phyloP scores from a whole-genome alignment of 768 basidiomycete genomes.

The Termitomyces sp. region DNA sequence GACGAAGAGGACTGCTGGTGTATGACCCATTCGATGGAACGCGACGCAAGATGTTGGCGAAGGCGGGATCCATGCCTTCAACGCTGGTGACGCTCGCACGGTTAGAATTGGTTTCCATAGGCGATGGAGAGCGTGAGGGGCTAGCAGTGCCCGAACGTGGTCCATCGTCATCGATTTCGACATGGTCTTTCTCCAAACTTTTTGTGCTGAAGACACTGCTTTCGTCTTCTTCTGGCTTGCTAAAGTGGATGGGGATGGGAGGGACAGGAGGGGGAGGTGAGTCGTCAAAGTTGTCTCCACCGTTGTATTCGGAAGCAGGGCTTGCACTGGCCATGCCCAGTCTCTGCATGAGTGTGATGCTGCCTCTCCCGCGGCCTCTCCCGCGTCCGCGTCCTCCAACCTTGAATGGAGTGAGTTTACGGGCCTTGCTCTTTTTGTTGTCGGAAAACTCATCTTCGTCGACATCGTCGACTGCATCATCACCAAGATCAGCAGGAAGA shows the following conservation, averaged over 20 bases:
- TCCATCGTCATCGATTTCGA: slow-evolving; percentile 20
- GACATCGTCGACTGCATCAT: slow-evolving; percentile 33
- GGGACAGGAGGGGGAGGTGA: slow-evolving; percentile 39
- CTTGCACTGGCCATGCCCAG: slow-evolving; percentile 56
- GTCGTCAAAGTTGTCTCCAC: slow-evolving; percentile 30
- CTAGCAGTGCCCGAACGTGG: slow-evolving; percentile 8
- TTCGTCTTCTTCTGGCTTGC: slow-evolving; percentile 31
- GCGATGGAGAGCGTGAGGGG: slow-evolving; percentile 35
- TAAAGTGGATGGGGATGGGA: slow-evolving; percentile 34
- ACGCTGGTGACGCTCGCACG: slow-evolving; percentile 71
- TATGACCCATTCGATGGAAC: slow-evolving; percentile 45
- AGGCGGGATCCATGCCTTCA: slow-evolving; percentile 85
- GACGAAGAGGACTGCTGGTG: slow-evolving; percentile 58
- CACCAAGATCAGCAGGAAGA: slow-evolving; percentile 39
- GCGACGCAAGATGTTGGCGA: slow-evolving; percentile 74
- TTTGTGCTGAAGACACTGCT: slow-evolving; percentile 33
- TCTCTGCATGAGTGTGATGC: slow-evolving; percentile 55
- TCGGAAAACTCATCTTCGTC: slow-evolving; percentile 39
- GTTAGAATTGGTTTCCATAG: slow-evolving; percentile 44
- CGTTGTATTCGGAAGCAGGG: slow-evolving; percentile 48
- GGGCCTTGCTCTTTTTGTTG: slow-evolving; percentile 32
- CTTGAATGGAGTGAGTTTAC: slow-evolving; percentile 53
- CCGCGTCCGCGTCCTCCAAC: slow-evolving; percentile 49
- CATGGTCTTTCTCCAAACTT: slow-evolving; percentile 18
- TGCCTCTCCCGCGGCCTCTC: slow-evolving; percentile 49